Evolutionary conservation across 352 stramenopile genomes (phyloP), one percentile per base, ranked within the genome.

Genomic region (Salisapilia sapeloensis): DNA sequence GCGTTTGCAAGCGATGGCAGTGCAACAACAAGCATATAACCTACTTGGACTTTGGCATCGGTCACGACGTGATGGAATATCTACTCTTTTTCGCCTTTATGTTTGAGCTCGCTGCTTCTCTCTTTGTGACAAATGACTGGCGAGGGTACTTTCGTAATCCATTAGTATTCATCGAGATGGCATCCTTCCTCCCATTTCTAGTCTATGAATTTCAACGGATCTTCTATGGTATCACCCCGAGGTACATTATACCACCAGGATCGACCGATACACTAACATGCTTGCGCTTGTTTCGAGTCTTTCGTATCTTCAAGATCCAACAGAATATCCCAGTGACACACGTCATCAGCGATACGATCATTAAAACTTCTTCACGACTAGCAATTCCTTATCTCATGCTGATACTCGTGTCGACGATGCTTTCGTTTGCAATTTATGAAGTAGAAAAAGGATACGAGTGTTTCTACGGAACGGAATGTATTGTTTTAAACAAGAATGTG

Each of bases 301-400:
- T 59, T 5, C 61, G 67, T 13, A 78, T 80, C 15, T 81, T 84
- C 36, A 77, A 81, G 34, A 84, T 84, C 29, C 67, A 81, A 33
- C 60, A 79, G 33, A 67, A 60, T 38, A 84, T 84, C 25, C 67
- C 67, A 1, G 67, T 74, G n/a, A 81, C 67, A 1, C 67, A 79
- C 35, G 67, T 84, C 30, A 38, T 81, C 0, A 78, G 59, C 53
- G 67, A 84, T 20, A 77, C 67, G 5, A 84, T 84, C 44, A 76
- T 63, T n/a, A 84, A 84, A 46, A 84, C 67, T 11, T 84, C 64
- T 5, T 58, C 54, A 12, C 62, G 67, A 10, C 51, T 84, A 16
- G 67, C 64, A 13, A 81, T 84, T 44, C 67, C 67, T 22, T 82
- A 83, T 27, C 77, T 79, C 40, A 79, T 86, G 62, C 57, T 86